A percentile compares a stretch with the other conserved stretches of the same genome.
phyloP scores from a whole-genome alignment of 2,329 filamentous ascomycete species.

The Aspergillus hiratsukae region DNA sequence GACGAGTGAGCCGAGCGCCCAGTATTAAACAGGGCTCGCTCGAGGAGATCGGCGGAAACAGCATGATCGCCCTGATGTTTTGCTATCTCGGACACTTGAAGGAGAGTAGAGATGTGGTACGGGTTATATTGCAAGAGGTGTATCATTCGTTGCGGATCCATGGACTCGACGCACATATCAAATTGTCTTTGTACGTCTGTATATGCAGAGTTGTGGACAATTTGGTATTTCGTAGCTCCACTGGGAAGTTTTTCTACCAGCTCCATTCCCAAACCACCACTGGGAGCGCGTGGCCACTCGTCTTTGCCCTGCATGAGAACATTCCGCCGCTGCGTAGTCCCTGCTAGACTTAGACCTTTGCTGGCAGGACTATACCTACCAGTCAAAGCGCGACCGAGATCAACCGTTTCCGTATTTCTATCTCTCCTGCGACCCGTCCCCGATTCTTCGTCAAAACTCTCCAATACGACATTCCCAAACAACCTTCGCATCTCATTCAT shows the following conservation, averaged over 20 bases:
- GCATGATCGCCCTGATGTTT: slow-evolving; percentile 88
- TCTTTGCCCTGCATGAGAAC: slow-evolving; percentile 83
- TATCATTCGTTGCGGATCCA: slow-evolving; percentile 81
- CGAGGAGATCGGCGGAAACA: slow-evolving; percentile 78
- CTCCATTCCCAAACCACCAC: slow-evolving; percentile 81
- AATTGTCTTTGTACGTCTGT: slow-evolving; percentile 71
- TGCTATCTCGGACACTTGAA: slow-evolving; percentile 88
- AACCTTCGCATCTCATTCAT: slow-evolving; percentile 84
- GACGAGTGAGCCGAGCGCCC: slow-evolving; percentile 82
- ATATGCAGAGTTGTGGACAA: slow-evolving; percentile 70
- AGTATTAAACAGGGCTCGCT: slow-evolving; percentile 87
- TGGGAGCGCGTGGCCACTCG: slow-evolving; percentile 74
- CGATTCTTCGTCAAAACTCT: slow-evolving; percentile 49
- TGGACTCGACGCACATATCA: slow-evolving; percentile 69
- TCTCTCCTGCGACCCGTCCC: slow-evolving; percentile 50
- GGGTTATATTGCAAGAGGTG: slow-evolving; percentile 68
- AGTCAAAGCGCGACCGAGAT: slow-evolving; percentile 53
- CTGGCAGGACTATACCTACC: slow-evolving; percentile 51
- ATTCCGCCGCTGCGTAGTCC: slow-evolving; percentile 70
- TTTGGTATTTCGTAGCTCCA: slow-evolving; percentile 68
- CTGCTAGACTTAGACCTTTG: slow-evolving; percentile 61
- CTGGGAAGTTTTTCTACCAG: slow-evolving; percentile 52
- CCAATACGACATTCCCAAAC: slow-evolving; percentile 62
- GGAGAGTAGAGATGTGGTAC: slow-evolving; percentile 89
- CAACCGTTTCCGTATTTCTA: slow-evolving; percentile 46